These are phyloP conservation scores for Bertia moriformis DNA, from an alignment of 2,329 filamentous ascomycete genomes.

Conservation along the genomic window DNA sequence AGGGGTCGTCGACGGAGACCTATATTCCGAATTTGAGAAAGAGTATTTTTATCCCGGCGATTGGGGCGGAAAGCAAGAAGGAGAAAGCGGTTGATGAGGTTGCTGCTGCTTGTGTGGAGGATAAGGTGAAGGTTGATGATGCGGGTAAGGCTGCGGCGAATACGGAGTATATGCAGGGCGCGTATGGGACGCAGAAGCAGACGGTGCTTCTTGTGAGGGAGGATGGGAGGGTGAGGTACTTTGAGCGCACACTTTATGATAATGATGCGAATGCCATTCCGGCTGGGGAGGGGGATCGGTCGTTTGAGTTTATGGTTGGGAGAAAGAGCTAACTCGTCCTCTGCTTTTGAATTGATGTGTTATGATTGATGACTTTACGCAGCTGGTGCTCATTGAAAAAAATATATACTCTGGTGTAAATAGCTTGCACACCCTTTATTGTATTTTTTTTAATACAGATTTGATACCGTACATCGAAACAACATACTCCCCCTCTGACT, in stretches of 20 bases:
- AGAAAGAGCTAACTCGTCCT: too few species aligned
- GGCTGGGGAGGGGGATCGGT: constrained; percentile 26
- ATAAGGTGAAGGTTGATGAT: constrained; percentile 9
- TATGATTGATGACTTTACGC: too few species aligned
- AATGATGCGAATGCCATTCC: constrained; percentile 28
- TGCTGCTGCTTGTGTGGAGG: constrained; percentile 15
- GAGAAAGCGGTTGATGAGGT: constrained; percentile 16
- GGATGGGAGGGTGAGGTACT: constrained; percentile 39
- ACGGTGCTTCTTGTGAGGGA: constrained; percentile 40
- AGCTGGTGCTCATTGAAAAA: too few species aligned
- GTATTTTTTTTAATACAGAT: too few species aligned
- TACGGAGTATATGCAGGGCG: constrained; percentile 7
- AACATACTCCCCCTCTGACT: too few species aligned
- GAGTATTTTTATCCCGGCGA: constrained; percentile 43
- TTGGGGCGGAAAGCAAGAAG: constrained; percentile 29
- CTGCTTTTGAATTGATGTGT: too few species aligned
- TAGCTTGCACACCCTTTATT: too few species aligned
- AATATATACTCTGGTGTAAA: too few species aligned
- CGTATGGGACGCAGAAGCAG: constrained; percentile 52
- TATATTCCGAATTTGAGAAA: constrained; percentile 40
- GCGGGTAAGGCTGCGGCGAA: not conserved
- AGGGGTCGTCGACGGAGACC: constrained; percentile 31
- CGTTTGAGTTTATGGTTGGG: constrained; percentile 29
- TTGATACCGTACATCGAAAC: too few species aligned
- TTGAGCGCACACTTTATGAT: constrained; percentile 47